phyloP scores from a whole-genome alignment of 495 filamentous ascomycete genomes.

The Penicillium silybi region DNA sequence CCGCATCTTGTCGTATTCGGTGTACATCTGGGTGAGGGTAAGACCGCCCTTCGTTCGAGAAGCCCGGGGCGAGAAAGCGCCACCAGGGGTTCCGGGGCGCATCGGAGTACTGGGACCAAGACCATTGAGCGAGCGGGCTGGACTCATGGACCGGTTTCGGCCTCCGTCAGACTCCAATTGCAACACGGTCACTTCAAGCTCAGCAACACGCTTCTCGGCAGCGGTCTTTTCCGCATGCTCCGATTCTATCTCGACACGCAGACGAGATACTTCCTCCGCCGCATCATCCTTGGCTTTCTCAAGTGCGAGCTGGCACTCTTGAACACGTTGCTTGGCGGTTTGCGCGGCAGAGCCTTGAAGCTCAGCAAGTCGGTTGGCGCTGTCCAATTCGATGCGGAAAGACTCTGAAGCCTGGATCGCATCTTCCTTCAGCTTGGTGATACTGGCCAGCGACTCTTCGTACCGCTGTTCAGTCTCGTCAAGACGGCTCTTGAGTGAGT shows the following conservation, averaged over 20 bases:
- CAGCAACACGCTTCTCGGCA: constrained; percentile 63
- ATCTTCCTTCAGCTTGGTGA: constrained; percentile 82
- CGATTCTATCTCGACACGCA: constrained; percentile 76
- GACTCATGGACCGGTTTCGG: constrained; percentile 43
- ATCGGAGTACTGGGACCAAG: constrained; percentile 44
- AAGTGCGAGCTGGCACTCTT: constrained; percentile 72
- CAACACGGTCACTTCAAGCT: constrained; percentile 71
- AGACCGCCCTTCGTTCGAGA: constrained; percentile 55
- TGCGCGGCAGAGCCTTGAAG: constrained; percentile 79
- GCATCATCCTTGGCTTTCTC: constrained; percentile 78
- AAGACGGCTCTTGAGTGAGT: constrained; percentile 70
- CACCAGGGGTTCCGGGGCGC: constrained; percentile 47
- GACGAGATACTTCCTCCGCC: constrained; percentile 71
- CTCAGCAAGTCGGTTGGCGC: constrained; percentile 72
- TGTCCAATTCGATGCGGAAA: constrained; percentile 78
- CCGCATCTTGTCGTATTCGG: constrained; percentile 60
- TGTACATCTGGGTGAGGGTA: constrained; percentile 64
- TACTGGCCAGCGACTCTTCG: constrained; percentile 73
- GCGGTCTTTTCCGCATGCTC: constrained; percentile 68
- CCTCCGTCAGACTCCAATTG: constrained; percentile 55
- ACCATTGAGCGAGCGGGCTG: constrained; percentile 52
- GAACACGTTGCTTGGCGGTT: constrained; percentile 73
- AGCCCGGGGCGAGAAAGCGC: constrained; percentile 53
- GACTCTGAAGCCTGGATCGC: constrained; percentile 72
- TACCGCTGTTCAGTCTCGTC: constrained; percentile 82